Percentiles rank a stretch among this genome's conserved stretches.
phyloP scores from a whole-genome alignment of 768 basidiomycete genomes.

The Hericium rajendrae region DNA sequence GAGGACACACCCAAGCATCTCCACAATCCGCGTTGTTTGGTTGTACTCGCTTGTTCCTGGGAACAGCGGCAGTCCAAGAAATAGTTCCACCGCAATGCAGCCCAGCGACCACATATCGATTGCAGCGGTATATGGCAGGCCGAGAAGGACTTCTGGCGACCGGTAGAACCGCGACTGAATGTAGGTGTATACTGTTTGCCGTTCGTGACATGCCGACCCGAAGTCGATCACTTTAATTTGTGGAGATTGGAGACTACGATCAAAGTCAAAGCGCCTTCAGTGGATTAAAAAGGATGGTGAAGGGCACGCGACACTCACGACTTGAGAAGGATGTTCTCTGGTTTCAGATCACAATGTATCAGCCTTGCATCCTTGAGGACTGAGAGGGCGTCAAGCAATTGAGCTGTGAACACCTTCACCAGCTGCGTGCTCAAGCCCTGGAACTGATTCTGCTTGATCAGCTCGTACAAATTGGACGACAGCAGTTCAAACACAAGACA shows the following conservation, averaged over 20 bases:
- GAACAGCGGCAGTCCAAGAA: conserved; percentile 91
- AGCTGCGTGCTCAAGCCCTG: conserved; percentile 93
- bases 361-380: conserved; percentile 91
- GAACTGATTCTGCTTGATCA: conserved; percentile 99
- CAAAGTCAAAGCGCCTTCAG: conserved; percentile 3
- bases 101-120: conserved; percentile 99
- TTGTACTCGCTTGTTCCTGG: conserved; percentile 99
- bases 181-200: conserved; percentile 99
- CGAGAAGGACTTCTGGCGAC: conserved; percentile 92
- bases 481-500: conserved; percentile 97
- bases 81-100: conserved; percentile 97
- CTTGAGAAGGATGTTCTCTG: conserved; percentile 96
- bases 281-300: background rate
- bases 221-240: conserved; percentile 99
- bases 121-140: conserved; percentile 85
- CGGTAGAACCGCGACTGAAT: conserved; percentile 99
- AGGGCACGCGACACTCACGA: conserved; percentile 46
- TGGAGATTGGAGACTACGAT: conserved; percentile 78
- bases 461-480: conserved; percentile 94
- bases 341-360: conserved; percentile 98
- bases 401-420: conserved; percentile 97
- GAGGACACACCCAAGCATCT: conserved; percentile 87
- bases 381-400: conserved; percentile 85
- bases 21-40: conserved; percentile 91
- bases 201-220: conserved; percentile 96